phyloP scores from a whole-genome alignment of 2,329 filamentous ascomycete species.

The Colletotrichum limetticola region DNA sequence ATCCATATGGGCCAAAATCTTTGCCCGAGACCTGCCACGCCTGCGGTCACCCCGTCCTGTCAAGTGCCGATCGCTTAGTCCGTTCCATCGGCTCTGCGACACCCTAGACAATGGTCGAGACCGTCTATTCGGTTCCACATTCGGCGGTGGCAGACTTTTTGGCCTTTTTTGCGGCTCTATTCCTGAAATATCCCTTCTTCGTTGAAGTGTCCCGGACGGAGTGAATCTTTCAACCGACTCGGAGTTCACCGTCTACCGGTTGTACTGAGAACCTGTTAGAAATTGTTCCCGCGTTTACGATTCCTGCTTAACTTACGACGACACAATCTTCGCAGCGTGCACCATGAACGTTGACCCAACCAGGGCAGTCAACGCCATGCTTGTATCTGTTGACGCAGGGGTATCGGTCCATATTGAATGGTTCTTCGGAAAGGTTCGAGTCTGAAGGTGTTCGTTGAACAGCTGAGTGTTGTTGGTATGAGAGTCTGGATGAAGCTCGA shows the following conservation, averaged over 20 bases:
- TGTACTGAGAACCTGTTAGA: conserved; percentile 17
- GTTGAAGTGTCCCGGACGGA: not conserved
- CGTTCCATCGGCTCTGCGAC: not conserved
- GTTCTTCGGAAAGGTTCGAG: not conserved
- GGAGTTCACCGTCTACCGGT: conserved; percentile 11
- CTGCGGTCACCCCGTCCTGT: not conserved
- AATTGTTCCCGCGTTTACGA: too few species aligned
- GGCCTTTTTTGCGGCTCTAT: not conserved
- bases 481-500: not conserved
- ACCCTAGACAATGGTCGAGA: not conserved
- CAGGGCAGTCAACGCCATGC: conserved; percentile 31
- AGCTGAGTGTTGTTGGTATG: not conserved
- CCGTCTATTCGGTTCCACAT: not conserved
- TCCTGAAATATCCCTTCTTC: not conserved
- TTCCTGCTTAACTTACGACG: conserved; percentile 5
- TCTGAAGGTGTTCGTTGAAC: not conserved
- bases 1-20: not conserved
- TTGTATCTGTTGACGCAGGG: conserved; percentile 34
- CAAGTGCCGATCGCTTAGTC: not conserved
- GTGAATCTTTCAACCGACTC: not conserved
- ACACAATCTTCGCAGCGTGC: conserved; percentile 31
- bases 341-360: conserved; percentile 25
- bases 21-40: not conserved
- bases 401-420: conserved; percentile 26
- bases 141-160: not conserved